These are phyloP conservation scores for Triangularia setosa DNA, from an alignment of 2,329 filamentous ascomycete species.

Conservation along the genomic window DNA sequence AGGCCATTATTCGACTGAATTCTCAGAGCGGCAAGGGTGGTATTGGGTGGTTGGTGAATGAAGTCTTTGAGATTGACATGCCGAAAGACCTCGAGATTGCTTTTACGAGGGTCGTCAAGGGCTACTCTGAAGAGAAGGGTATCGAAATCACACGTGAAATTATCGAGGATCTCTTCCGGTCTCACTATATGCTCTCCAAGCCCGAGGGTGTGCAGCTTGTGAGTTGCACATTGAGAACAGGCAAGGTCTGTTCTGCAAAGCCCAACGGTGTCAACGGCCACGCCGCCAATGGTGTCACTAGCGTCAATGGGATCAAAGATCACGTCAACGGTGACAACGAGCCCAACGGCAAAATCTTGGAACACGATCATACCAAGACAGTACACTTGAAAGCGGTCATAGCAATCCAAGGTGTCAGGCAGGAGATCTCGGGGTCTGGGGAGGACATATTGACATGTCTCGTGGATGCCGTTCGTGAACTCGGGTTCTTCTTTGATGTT, in stretches of 20 bases:
- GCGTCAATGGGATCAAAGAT: slow-evolving; percentile 63
- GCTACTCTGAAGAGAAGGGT: slow-evolving; percentile 70
- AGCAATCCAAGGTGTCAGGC: background rate
- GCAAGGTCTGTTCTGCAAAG: slow-evolving; percentile 37
- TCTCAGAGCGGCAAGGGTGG: slow-evolving; percentile 94
- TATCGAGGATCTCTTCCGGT: slow-evolving; percentile 82
- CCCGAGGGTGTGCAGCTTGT: background rate
- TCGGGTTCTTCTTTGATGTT: slow-evolving; percentile 86
- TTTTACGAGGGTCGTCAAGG: slow-evolving; percentile 84
- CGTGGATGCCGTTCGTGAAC: slow-evolving; percentile 47
- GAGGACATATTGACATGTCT: background rate
- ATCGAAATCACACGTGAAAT: slow-evolving; percentile 81
- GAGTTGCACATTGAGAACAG: background rate
- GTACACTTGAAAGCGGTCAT: background rate
- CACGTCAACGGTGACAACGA: background rate
- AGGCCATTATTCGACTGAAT: slow-evolving; percentile 96
- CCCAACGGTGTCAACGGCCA: slow-evolving; percentile 79
- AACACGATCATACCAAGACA: background rate
- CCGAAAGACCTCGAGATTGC: slow-evolving; percentile 89
- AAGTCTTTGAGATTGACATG: slow-evolving; percentile 83
- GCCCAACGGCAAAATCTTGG: background rate
- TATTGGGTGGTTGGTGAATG: slow-evolving; percentile 88
- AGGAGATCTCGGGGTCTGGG: background rate
- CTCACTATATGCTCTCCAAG: background rate
- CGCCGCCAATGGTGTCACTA: slow-evolving; percentile 73